Conservation (phyloP, 371 early-diverging fungal species). For the Syncephalastrum contaminatum region DNA sequence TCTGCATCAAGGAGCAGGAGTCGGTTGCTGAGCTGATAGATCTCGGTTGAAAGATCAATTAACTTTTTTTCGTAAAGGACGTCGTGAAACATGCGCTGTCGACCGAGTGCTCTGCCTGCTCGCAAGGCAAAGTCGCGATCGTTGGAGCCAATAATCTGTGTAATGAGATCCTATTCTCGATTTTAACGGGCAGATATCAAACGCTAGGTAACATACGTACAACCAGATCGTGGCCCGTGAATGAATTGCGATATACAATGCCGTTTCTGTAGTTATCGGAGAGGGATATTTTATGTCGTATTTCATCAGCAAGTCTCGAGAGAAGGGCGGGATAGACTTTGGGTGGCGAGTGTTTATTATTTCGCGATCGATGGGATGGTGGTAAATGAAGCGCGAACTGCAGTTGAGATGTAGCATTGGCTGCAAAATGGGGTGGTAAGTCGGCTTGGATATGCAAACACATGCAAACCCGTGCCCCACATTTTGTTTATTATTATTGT, state of each 20-base stretch:
- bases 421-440: no score
- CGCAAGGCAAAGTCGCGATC: constrained; percentile 78
- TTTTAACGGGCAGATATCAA: no score
- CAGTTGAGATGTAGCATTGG: no score
- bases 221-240: constrained; percentile 80
- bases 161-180: constrained; percentile 47
- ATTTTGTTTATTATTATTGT: neutral
- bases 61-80: constrained; percentile 72
- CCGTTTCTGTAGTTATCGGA: constrained; percentile 67
- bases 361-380: neutral
- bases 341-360: neutral
- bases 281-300: constrained; percentile 49
- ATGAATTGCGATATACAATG: constrained; percentile 77
- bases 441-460: neutral
- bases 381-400: neutral
- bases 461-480: constrained; percentile 6
- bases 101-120: constrained; percentile 74
- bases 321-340: constrained; percentile 67
- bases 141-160: constrained; percentile 62
- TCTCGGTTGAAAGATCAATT: constrained; percentile 67
- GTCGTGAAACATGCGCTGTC: constrained; percentile 81
- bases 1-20: constrained; percentile 19
- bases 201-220: constrained; percentile 14
- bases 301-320: constrained; percentile 73
- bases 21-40: constrained; percentile 66